These are phyloP conservation scores for Pythium utonaiense DNA, from an alignment of 352 stramenopile species.

Conservation along the genomic window DNA sequence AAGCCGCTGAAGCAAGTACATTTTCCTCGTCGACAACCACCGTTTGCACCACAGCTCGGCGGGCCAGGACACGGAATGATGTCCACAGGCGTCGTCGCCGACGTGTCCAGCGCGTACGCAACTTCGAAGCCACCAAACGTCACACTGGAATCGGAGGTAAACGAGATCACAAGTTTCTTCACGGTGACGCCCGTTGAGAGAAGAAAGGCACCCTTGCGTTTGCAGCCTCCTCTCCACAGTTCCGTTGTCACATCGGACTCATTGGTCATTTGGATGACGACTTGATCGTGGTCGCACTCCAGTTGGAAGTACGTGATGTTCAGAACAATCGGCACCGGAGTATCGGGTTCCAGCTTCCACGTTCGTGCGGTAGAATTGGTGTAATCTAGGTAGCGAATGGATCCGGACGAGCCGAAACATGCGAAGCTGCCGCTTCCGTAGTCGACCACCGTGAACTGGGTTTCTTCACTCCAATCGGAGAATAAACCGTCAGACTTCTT, in stretches of 20 bases:
- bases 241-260: constrained; percentile 9
- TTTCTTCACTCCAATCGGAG: constrained; percentile 31
- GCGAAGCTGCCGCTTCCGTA: constrained; percentile 6
- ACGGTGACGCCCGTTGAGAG: constrained; percentile 29
- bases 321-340: constrained; percentile 27
- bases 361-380: constrained; percentile 25
- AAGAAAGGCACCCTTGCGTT: constrained; percentile 36
- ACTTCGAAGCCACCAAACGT: constrained; percentile 40
- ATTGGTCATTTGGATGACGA: constrained; percentile 26
- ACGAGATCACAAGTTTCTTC: constrained; percentile 32
- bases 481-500: constrained; percentile 19
- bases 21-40: constrained; percentile 35
- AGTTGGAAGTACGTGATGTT: constrained; percentile 50
- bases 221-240: constrained; percentile 53
- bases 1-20: constrained; percentile 57
- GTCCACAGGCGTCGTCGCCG: not conserved
- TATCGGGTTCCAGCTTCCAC: constrained; percentile 38
- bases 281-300: constrained; percentile 53
- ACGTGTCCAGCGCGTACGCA: constrained; percentile 33
- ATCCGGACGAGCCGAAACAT: constrained; percentile 14
- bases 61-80: constrained; percentile 38
- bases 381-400: constrained; percentile 34
- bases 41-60: constrained; percentile 41
- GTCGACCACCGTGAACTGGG: constrained; percentile 18
- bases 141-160: constrained; percentile 42